These are phyloP conservation scores for Desmodesmus armatus DNA, from an alignment of 139 green algal genomes.

Conservation along the genomic window DNA sequence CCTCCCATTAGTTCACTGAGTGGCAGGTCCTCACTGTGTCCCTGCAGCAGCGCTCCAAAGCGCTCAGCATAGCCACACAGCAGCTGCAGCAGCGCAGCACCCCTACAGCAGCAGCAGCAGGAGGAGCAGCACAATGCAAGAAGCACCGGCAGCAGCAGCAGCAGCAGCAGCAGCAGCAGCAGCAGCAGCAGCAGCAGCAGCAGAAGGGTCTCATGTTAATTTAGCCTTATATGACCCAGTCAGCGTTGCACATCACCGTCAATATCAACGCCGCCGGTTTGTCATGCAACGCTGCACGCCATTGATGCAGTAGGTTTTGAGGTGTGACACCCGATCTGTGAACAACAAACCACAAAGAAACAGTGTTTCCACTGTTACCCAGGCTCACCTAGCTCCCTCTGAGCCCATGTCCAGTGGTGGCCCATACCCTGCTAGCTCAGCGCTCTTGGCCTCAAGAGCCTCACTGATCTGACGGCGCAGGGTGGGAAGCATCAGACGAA, in stretches of 20 bases:
- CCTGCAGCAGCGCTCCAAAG: conserved; percentile 88
- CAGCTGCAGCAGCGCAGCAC: conserved; percentile 81
- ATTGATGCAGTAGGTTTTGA: too few relatives aligned
- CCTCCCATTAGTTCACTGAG: conserved; percentile 84
- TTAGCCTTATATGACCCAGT: neutral
- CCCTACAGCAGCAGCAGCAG: neutral
- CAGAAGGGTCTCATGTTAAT: neutral
- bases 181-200: neutral
- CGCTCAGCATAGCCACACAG: conserved; percentile 86
- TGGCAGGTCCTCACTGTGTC: conserved; percentile 57
- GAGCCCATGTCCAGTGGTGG: conserved; percentile 46
- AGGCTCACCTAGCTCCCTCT: conserved; percentile 26
- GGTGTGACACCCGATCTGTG: too few relatives aligned
- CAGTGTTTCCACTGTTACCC: neutral
- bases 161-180: neutral
- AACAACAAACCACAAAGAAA: neutral
- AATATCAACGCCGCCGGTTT: too few relatives aligned
- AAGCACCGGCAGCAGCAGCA: neutral
- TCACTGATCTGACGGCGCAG: conserved; percentile 35
- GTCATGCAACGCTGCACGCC: too few relatives aligned
- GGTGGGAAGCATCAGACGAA: conserved; percentile 47
- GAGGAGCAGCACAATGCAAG: too few relatives aligned
- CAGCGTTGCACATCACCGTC: neutral
- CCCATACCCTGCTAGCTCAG: conserved; percentile 69
- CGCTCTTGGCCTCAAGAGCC: conserved; percentile 47